Evolutionary conservation across 73 alveolate genomes (phyloP), one percentile per base, ranked within the genome.

Genomic region (Paramecium primaurelia): DNA sequence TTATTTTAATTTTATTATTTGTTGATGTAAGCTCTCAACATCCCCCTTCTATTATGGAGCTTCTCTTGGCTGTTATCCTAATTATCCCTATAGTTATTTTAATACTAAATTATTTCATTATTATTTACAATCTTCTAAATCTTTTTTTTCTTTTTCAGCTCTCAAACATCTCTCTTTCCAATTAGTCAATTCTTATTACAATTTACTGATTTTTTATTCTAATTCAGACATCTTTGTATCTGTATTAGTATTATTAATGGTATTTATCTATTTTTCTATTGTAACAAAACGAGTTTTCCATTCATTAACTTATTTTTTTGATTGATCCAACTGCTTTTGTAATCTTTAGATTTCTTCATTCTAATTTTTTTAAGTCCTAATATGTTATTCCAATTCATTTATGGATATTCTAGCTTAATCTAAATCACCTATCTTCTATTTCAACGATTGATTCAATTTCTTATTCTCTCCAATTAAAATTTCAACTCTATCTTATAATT

Each of bases 401-500:
- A 26, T 80, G 1, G 44, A n/a, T 22, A 80, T 80, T 49, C 73
- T 40, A 8, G 58, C 28, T 22, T 80, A 28, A 10, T 80, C 91
- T 10, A 42, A 14, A 22, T 80, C 91, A 10, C 58, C 58, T 59
- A 49, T 80, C 28, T 80, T 80, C 32, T 80, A 25, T 80, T 80
- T 80, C 34, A 80, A 12, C 6, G 8, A 45, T 44, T 80, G 44
- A 25, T 28, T 49, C 32, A 80, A 22, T 44, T 80, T 80, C 34
- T 49, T 42, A 47, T 80, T 80, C 75, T 80, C 91, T 26, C 58
- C 73, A 49, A 80, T 49, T 8, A 80, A 47, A 10, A 80, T 45
- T 9, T 80, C 91, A n/a, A 45, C 75, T 26, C 91, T 80, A 18
- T 80, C 45, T 49, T 80, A 80, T 47, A 45, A 49, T 49, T 80